Base-by-base conservation (phyloP, 371 early-diverging fungal genomes). In the Mucor indicus region DNA sequence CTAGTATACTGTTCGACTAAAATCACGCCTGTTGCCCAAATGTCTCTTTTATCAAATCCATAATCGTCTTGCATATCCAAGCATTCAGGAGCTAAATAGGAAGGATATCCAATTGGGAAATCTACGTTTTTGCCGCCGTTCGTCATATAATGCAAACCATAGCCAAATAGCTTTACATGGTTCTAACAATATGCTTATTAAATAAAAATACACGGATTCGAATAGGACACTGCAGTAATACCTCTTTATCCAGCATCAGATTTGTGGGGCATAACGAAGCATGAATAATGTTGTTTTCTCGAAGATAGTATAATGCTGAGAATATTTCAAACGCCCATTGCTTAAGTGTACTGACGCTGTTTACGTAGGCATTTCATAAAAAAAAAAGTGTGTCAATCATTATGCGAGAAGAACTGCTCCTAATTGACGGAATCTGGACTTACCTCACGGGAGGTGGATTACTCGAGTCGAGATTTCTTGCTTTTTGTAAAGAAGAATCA, bases 131-230 rank as follows among this genome's bases (percentile, higher is more conserved):
- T 53, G 0, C 82, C 82, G 19, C 67, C 61, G 11, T 70, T 62
- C 4, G 87, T 86, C 80, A 86, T 81, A 40, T 79, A 72, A 48
- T 67, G 71, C 15, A 86, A 62, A 19, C 87, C 87, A 62, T 78
- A 83, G 25, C 82, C 76, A 24, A 69, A 74, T 12, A 86, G 50
- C 50, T 84, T 85, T 23, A 81, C 53, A 17, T 59, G 57, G 9
- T 68, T 70, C 68, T 79, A 59, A 29, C 30, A 8, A 29, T 29
- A 29, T 29, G 9, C n/a, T n/a, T n/a, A n/a, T n/a, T n/a, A n/a
- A n/a, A n/a, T n/a, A n/a, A n/a, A n/a, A n/a, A n/a, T n/a, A n/a
- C n/a, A n/a, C n/a, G n/a, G n/a, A n/a, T n/a, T n/a, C n/a, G n/a
- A n/a, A n/a, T n/a, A n/a, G n/a, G n/a, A n/a, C n/a, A n/a, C n/a